Base-by-base conservation (phyloP, 805 yeast species). In the Soucietia sequanensis region DNA sequence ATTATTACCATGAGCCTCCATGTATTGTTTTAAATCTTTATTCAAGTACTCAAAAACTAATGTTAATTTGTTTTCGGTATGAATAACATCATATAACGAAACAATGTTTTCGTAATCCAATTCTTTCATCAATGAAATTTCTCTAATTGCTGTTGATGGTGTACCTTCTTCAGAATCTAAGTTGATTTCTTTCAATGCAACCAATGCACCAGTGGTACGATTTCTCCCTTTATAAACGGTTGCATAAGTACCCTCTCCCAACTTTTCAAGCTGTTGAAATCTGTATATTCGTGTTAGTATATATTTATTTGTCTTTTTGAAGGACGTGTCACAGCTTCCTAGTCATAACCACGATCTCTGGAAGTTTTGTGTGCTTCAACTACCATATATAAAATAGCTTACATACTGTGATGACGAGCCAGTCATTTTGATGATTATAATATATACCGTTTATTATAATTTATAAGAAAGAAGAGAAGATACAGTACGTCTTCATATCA, bases 151-250 rank as follows among this genome's bases (percentile, higher is more conserved):
- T 1, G 99, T 93, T 4, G 96, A 88, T 6, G 99, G 99, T 1
- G 98, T 95, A 24, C 99, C 99, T 65, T 93, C 97, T 55, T 93
- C 99, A 33, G 95, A 83, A 56, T 93, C 99, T 42, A 91, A 71
- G 51, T 84, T 85, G 64, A 93, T 93, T 59, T 93, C 98, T 58
- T 93, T 93, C 51, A 93, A 70, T 0, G 99, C 99, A 13, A 93
- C 99, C 13, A 90, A 72, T 36, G 86, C 89, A 33, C 89, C 96
- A 19, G 90, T 83, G 51, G 81, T 78, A 43, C 86, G 78, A 59
- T 86, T 93, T 54, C 88, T 78, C 26, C 85, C 99, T 54, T 91
- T 93, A 68, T 91, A 93, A 22, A 93, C 99, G n/a, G 96, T 95
- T 50, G 99, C 99, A 64, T 93, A 93, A 1, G 99, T 87, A 31